Conservation (phyloP, 495 filamentous ascomycete genomes). For the Podospora pseudocomata region DNA sequence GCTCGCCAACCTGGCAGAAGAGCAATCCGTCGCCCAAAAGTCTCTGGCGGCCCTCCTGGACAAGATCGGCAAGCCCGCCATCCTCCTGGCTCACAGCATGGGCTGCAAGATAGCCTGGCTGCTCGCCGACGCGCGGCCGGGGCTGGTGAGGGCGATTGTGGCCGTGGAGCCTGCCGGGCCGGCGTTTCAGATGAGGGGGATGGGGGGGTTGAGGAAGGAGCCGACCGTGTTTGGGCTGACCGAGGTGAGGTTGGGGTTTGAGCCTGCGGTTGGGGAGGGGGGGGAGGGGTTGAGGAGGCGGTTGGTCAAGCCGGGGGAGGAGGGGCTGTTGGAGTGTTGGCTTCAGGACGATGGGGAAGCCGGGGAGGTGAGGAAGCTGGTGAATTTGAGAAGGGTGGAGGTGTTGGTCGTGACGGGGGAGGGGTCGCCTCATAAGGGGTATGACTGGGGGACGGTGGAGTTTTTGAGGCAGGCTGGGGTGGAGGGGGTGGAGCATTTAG, state of each 20-base stretch:
- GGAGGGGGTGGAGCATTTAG: not conserved
- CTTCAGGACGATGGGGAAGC: constrained; percentile 2
- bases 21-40: constrained; percentile 42
- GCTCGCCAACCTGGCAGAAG: constrained; percentile 32
- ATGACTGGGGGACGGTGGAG: constrained; percentile 53
- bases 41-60: constrained; percentile 50
- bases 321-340: constrained; percentile 17
- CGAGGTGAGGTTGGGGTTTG: constrained; percentile 48
- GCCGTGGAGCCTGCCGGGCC: constrained; percentile 53
- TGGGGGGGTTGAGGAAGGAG: constrained; percentile 21
- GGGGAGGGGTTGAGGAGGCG: not conserved
- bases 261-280: constrained; percentile 34
- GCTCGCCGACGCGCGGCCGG: constrained; percentile 44
- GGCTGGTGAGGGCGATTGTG: constrained; percentile 46
- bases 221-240: constrained; percentile 42
- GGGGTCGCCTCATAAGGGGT: constrained; percentile 53
- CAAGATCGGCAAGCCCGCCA: constrained; percentile 42
- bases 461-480: constrained; percentile 57
- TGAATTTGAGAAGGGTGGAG: constrained; percentile 33
- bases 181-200: constrained; percentile 42
- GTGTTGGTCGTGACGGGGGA: constrained; percentile 49
- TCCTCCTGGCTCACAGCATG: constrained; percentile 52
- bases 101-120: constrained; percentile 48
- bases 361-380: constrained; percentile 21
- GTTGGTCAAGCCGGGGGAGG: constrained; percentile 8